Percentiles rank a stretch among this genome's conserved stretches.
Evolutionary conservation across 257 asterid species (phyloP).

Genomic region (Nicotiana noctiflora): DNA sequence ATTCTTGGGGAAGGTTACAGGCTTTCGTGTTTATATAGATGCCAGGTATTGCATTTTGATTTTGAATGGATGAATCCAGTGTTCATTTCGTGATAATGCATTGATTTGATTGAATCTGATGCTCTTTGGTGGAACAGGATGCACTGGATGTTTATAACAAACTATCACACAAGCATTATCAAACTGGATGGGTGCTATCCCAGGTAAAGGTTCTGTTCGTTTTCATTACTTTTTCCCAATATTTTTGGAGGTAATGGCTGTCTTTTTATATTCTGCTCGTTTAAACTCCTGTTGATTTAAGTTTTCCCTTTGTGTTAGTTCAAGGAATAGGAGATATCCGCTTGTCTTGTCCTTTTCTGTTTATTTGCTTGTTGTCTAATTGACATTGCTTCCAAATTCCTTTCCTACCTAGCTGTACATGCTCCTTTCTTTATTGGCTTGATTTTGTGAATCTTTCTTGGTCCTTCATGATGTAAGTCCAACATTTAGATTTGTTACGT

Average conservation of each 20-base stretch:
- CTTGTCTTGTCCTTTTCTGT: neutral
- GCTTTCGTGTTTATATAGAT: slow-evolving; percentile 71
- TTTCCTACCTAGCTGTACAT: neutral
- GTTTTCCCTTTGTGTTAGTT: neutral
- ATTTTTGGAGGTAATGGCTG: neutral
- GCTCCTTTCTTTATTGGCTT: neutral
- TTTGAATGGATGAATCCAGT: slow-evolving; percentile 9
- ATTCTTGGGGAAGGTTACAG: slow-evolving; percentile 91
- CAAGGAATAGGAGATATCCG: neutral
- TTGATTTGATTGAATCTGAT: neutral
- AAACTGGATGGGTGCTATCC: slow-evolving; percentile 94
- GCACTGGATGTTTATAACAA: slow-evolving; percentile 65
- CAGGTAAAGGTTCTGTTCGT: slow-evolving; percentile 39
- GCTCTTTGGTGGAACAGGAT: slow-evolving; percentile 49
- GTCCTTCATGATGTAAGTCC: neutral
- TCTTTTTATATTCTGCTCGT: neutral
- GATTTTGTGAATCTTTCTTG: neutral
- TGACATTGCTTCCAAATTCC: neutral
- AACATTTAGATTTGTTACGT: neutral
- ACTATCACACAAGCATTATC: slow-evolving; percentile 84
- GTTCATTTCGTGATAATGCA: slow-evolving; percentile 4
- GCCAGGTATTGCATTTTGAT: slow-evolving; percentile 54
- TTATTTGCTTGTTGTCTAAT: neutral
- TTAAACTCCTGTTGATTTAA: neutral
- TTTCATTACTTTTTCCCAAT: neutral